Conservation (phyloP, 2,329 filamentous ascomycete species). For the Trichophyton schoenleinii region DNA sequence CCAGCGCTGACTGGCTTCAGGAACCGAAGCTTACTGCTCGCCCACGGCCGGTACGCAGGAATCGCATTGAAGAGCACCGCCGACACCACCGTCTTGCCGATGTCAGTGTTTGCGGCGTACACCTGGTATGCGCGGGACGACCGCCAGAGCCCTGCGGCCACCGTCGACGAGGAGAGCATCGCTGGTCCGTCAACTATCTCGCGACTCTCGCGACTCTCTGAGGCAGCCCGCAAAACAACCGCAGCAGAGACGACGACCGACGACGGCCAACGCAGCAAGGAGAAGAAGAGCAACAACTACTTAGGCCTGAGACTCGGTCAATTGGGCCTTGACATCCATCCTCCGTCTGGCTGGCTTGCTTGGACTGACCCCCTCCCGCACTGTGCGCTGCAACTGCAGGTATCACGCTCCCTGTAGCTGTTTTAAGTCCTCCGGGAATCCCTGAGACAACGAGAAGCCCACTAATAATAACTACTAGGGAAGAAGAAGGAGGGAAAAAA, state of each 20-base stretch:
- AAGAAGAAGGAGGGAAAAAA: no score
- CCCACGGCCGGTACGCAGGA: slow-evolving; percentile 29
- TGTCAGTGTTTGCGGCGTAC: slow-evolving; percentile 72
- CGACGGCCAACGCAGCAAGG: neutral
- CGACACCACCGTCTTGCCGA: slow-evolving; percentile 72
- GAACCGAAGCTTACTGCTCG: slow-evolving; percentile 40
- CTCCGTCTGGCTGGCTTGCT: neutral
- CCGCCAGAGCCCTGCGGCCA: slow-evolving; percentile 54
- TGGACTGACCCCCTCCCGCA: neutral
- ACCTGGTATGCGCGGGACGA: slow-evolving; percentile 59
- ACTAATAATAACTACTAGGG: neutral
- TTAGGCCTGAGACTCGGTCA: neutral
- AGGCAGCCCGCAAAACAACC: neutral
- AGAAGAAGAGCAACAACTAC: neutral
- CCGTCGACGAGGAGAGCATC: slow-evolving; percentile 12
- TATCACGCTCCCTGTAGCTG: neutral
- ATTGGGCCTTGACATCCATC: neutral
- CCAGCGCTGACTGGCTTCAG: slow-evolving; percentile 77
- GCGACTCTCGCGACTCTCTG: neutral
- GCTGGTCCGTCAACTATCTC: neutral
- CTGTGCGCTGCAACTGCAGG: neutral
- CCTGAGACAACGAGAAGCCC: neutral
- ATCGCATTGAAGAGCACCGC: slow-evolving; percentile 58
- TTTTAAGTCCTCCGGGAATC: neutral
- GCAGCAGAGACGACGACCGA: neutral